Evolutionary conservation across 768 basidiomycete genomes (phyloP).

Genomic region (Lentinula boryana): DNA sequence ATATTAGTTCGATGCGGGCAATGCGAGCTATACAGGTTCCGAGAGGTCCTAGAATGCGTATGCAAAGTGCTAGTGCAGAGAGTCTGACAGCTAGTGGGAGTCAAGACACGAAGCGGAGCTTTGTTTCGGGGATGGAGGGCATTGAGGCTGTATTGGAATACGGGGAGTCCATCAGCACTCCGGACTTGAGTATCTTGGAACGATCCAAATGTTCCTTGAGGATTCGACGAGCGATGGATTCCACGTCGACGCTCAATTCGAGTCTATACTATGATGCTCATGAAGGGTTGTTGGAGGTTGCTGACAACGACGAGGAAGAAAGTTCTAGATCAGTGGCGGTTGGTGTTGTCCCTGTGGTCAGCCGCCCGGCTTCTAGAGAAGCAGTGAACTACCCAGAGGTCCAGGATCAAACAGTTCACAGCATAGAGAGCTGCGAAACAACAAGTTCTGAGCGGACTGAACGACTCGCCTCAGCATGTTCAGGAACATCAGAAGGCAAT

Average conservation of each 20-base stretch:
- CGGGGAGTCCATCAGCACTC: not conserved
- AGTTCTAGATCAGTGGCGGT: not conserved
- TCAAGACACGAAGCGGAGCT: not conserved
- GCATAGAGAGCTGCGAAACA: not conserved
- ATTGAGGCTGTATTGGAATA: not conserved
- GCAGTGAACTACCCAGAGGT: not conserved
- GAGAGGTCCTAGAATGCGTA: not conserved
- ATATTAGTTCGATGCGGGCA: not conserved
- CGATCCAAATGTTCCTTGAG: not conserved
- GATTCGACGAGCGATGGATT: not conserved
- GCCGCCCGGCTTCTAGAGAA: not conserved
- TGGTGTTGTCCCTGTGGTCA: not conserved
- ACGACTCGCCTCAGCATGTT: not conserved
- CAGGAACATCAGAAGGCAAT: not conserved
- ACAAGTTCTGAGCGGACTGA: not conserved
- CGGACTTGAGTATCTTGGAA: not conserved
- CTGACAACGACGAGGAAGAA: not conserved
- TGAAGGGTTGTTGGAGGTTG: not conserved
- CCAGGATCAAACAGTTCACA: not conserved
- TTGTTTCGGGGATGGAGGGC: not conserved
- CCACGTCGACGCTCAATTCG: not conserved
- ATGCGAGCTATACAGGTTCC: not conserved
- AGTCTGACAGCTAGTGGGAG: not conserved
- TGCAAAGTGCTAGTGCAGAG: slow-evolving; percentile 2
- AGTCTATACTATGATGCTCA: slow-evolving; percentile 2